A percentile compares a stretch with the other conserved stretches of the same genome.
phyloP scores from a whole-genome alignment of 345 rosid species.

The Cardamine occulta region DNA sequence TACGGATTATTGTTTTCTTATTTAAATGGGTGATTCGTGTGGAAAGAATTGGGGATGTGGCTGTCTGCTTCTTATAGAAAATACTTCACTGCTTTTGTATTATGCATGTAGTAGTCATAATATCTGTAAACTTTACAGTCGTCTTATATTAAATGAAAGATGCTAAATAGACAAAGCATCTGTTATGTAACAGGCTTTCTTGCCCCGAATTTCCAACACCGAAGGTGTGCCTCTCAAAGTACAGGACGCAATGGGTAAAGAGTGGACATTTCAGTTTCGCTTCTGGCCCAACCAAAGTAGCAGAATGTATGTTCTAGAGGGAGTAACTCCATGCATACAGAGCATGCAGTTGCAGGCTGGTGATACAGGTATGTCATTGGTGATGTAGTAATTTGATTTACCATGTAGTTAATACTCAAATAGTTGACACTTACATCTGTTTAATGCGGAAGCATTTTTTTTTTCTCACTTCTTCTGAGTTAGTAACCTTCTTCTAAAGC shows the following conservation, averaged over 20 bases:
- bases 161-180: constrained; percentile 26
- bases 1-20: constrained; percentile 21
- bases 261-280: constrained; percentile 95
- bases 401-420: constrained; percentile 24
- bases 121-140: constrained; percentile 25
- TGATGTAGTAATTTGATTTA: constrained; percentile 22
- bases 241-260: constrained; percentile 92
- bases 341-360: constrained; percentile 96
- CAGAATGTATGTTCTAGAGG: constrained; percentile 95
- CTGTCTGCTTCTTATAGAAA: constrained; percentile 32
- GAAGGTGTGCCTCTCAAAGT: constrained; percentile 94
- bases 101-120: constrained; percentile 15
- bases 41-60: constrained; percentile 25
- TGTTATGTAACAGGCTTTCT: constrained; percentile 67
- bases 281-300: constrained; percentile 94
- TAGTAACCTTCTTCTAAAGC: constrained; percentile 14
- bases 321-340: constrained; percentile 93
- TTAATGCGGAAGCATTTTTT: constrained; percentile 9
- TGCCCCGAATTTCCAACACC: constrained; percentile 78
- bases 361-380: constrained; percentile 68
- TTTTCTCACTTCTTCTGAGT: constrained; percentile 22
- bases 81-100: constrained; percentile 10
- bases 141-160: constrained; percentile 12
- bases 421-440: constrained; percentile 15
- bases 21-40: constrained; percentile 8